Evolutionary conservation across 2,329 filamentous ascomycete species (phyloP), one percentile per base, ranked within the genome.

Genomic region (Cercospora zeae-maydis): DNA sequence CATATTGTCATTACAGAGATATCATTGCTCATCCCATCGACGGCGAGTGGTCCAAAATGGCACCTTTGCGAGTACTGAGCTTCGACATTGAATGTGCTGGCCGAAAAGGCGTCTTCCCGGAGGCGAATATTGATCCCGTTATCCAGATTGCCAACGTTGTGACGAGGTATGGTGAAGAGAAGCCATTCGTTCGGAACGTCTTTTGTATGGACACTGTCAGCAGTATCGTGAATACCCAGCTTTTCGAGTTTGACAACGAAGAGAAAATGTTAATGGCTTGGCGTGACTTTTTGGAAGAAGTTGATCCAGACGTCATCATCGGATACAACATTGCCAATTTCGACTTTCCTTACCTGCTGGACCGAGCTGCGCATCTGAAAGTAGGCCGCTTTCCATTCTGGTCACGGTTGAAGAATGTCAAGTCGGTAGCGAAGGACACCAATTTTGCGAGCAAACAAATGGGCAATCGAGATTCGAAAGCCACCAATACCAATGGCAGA

Each of bases 241-340:
- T 99, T 59, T 82, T 96, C 42, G 89, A 92, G 65, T 97, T 90
- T 68, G 82, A 89, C 16, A 83, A 85, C 47, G 95, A 99, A 75
- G 86, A 89, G 59, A 87, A 92, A 65, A 95, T 99, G 93, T 82
- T 99, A n/a, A 87, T 88, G 78, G 86, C 88, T 45, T 99, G 95
- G 95, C 88, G 90, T 72, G 84, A 96, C 63, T 99, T 99, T 68
- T 77, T 99, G 14, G 84, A 96, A 70, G 87, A 91, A 71, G 91
- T 95, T 1, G 95, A 99, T 69, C 93, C 95, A 0, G 95, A 99
- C 78, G 90, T 99, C 67, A 96, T 99, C 72, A 99, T 96, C 60
- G 95, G 95, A 51, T 99, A 99, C 87, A 99, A 99, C 77, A 99
- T 96, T 78, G 82, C 91, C 74, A 99, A 99, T 79, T 99, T 99